Evolutionary conservation across 805 yeast species (phyloP), one percentile per base, ranked within the genome.

Genomic region (Starmerella bombi): DNA sequence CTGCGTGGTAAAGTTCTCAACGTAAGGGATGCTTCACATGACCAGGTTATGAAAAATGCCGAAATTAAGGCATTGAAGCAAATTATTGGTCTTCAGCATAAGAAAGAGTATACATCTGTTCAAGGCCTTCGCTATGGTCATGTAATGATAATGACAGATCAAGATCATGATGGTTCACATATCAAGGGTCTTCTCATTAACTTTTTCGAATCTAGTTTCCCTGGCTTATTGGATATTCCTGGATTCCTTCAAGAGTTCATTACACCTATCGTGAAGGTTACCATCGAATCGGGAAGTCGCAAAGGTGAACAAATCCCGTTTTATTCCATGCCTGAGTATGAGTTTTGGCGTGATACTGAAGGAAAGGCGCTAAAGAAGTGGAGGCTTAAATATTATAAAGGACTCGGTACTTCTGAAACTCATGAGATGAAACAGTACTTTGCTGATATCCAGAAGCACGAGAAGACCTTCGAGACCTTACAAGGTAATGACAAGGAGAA

Each of bases 111-210:
- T 57, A 77, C 75, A 17, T 79, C 77, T 49, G 67, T 80, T 14
- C 72, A 72, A 42, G 75, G 79, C 3, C 66, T 91, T 47, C 75
- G 98, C 59, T 91, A 91, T 57, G 98, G 98, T 28, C 94, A 85
- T 59, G 72, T 91, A 38, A 91, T 91, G 97, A 85, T 91, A 58
- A 91, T 91, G 97, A 85, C 98, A 5, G 98, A 91, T 80, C 98
- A 91, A 64, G 98, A 91, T 83, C 94, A 86, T 53, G 98, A 91
- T 70, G 98, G 98, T 46, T 80, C 94, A 15, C 98, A 91, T 66
- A 91, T 91, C 59, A 91, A 91, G 59, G 98, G 98, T 49, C 70
- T 91, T 50, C 73, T 91, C 43, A 91, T 91, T 55, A 91, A 91
- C 59, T 91, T 91, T 55, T 64, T 91, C 44, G 97, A 88, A 59